Evolutionary conservation across 176 grass and related monocot genomes (phyloP).

Genomic region (Dactylis glomerata): DNA sequence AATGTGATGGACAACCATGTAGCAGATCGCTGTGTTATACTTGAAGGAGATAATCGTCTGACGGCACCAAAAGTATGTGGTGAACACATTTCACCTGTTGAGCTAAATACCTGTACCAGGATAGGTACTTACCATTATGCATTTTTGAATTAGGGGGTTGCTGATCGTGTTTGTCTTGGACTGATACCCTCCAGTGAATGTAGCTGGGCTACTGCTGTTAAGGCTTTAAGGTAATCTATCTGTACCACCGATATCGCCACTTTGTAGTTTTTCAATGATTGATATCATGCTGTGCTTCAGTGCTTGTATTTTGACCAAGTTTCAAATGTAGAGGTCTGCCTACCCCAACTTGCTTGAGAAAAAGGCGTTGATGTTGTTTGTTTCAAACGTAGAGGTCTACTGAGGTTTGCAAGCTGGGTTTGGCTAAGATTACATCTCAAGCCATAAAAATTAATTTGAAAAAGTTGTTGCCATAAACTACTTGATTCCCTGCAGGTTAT

Average conservation of each 20-base stretch:
- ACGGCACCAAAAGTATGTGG: slow-evolving; percentile 76
- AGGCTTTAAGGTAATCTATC: slow-evolving; percentile 68
- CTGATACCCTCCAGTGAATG: slow-evolving; percentile 89
- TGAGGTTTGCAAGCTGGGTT: slow-evolving; percentile 12
- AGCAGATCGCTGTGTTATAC: slow-evolving; percentile 68
- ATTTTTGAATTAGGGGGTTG: slow-evolving; percentile 62
- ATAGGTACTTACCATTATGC: slow-evolving; percentile 23
- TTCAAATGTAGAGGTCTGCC: too few species aligned
- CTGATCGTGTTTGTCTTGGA: slow-evolving; percentile 85
- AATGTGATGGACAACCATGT: slow-evolving; percentile 73
- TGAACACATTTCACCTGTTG: slow-evolving; percentile 6
- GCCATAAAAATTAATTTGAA: not conserved
- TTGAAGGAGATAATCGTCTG: slow-evolving; percentile 89
- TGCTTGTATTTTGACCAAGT: not conserved
- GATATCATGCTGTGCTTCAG: not conserved
- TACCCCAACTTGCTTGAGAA: too few species aligned
- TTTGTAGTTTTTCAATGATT: slow-evolving; percentile 2
- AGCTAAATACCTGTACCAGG: slow-evolving; percentile 5
- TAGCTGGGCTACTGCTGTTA: slow-evolving; percentile 83
- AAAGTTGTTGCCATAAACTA: not conserved
- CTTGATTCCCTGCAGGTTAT: not conserved
- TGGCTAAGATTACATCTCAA: not conserved
- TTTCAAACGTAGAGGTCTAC: slow-evolving; percentile 7
- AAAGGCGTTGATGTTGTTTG: too few species aligned
- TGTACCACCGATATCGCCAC: not conserved